phyloP scores from a whole-genome alignment of 106 monocot species.

The Triglochin maritima region DNA sequence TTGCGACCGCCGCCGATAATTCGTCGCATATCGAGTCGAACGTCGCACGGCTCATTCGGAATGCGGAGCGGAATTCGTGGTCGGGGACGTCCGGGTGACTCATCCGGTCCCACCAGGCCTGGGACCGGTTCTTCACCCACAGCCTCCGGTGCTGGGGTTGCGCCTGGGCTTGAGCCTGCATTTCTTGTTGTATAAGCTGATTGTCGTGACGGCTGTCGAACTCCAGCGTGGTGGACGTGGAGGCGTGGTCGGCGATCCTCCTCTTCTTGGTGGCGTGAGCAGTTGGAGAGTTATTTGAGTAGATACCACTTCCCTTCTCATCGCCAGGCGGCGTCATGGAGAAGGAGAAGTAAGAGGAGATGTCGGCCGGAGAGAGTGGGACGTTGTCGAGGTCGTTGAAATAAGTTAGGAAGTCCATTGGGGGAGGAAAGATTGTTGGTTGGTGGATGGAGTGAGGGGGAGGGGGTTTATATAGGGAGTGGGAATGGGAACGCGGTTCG shows the following conservation, averaged over 20 bases:
- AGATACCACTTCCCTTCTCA: neutral
- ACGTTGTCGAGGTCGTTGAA: neutral
- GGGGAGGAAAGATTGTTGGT: neutral
- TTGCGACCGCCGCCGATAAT: conserved; percentile 28
- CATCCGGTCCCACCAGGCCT: conserved; percentile 35
- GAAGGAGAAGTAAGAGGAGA: neutral
- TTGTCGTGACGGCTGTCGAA: neutral
- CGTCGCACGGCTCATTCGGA: conserved; percentile 31
- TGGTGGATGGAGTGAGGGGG: no score
- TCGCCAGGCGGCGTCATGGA: neutral
- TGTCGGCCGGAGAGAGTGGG: neutral
- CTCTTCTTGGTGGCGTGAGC: neutral
- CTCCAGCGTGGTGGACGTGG: neutral
- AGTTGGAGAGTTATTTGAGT: neutral
- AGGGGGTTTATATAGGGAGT: no score
- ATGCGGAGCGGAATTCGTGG: conserved; percentile 24
- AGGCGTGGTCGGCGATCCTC: neutral
- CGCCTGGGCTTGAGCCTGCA: neutral
- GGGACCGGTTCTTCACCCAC: conserved; percentile 39
- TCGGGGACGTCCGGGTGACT: conserved; percentile 28
- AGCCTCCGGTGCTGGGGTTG: conserved; percentile 8
- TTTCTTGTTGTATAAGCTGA: neutral
- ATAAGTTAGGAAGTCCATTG: conserved; percentile 3
- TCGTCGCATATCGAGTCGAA: conserved; percentile 34
- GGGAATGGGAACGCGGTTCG: no score